Conservation (phyloP, 805 yeast genomes). For the Jamesozyma hellenica region DNA sequence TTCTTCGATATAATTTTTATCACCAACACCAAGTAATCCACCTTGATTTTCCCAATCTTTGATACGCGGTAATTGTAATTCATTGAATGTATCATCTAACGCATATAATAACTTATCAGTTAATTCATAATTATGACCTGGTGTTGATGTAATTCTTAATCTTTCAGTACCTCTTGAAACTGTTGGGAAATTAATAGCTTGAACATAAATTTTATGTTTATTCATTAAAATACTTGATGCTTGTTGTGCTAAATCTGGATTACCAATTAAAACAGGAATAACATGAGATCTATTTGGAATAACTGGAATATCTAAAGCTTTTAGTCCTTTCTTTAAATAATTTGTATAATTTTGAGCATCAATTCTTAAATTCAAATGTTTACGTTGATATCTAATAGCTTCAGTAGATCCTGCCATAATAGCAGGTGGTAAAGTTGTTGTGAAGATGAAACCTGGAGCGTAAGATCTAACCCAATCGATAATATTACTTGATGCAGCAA, state of each 20-base stretch:
- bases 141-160: slow-evolving; percentile 96
- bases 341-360: slow-evolving; percentile 78
- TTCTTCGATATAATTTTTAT: slow-evolving; percentile 34
- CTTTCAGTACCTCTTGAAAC: slow-evolving; percentile 94
- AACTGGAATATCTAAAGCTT: slow-evolving; percentile 75
- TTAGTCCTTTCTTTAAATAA: slow-evolving; percentile 68
- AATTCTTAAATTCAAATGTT: slow-evolving; percentile 66
- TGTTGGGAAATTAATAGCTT: slow-evolving; percentile 97
- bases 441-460: slow-evolving; percentile 96
- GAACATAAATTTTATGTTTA: slow-evolving; percentile 84
- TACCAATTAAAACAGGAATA: slow-evolving; percentile 90
- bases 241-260: slow-evolving; percentile 80
- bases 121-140: slow-evolving; percentile 77
- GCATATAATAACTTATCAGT: slow-evolving; percentile 70
- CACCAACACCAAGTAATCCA: slow-evolving; percentile 89
- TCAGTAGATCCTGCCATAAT: slow-evolving; percentile 91
- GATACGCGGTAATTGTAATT: slow-evolving; percentile 63
- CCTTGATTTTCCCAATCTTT: slow-evolving; percentile 70
- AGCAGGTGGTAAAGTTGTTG: slow-evolving; percentile 95
- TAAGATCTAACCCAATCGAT: slow-evolving; percentile 93
- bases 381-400: slow-evolving; percentile 76
- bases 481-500: slow-evolving; percentile 75
- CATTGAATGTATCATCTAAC: slow-evolving; percentile 69
- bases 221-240: slow-evolving; percentile 86
- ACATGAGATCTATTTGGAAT: slow-evolving; percentile 97